Evolutionary conservation across 2,329 filamentous ascomycete species (phyloP).

Genomic region (Hymenoscyphus infarciens): DNA sequence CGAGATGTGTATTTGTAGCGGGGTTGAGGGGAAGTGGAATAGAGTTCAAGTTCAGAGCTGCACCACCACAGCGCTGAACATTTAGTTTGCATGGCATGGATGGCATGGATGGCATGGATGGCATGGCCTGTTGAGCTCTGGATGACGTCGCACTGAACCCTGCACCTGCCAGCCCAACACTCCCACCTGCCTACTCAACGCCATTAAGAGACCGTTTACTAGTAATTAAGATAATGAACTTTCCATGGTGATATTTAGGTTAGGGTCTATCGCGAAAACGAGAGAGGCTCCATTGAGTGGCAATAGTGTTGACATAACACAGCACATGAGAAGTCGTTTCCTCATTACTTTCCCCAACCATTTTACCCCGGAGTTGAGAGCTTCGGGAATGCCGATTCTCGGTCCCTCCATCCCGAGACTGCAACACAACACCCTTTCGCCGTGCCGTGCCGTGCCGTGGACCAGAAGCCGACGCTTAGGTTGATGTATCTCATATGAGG

Average conservation of each 20-base stretch:
- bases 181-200: not conserved
- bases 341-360: not conserved
- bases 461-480: not conserved
- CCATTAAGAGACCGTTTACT: not conserved
- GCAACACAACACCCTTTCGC: not conserved
- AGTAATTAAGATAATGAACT: no score
- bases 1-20: slow-evolving; percentile 23
- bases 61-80: no score
- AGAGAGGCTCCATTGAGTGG: not conserved
- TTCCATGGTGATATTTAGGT: no score
- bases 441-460: not conserved
- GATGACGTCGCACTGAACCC: no score
- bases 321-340: no score
- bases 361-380: not conserved
- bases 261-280: no score
- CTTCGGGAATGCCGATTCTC: not conserved
- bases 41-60: slow-evolving; percentile 1
- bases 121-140: no score
- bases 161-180: not conserved
- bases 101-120: no score
- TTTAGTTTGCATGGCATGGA: no score
- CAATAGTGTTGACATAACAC: no score
- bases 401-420: not conserved
- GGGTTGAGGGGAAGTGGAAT: slow-evolving; percentile 13
- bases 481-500: not conserved